A percentile compares a stretch with the other conserved stretches of the same genome.
Conservation (phyloP, 306 rosid genomes). For the Begonia masoniana region DNA sequence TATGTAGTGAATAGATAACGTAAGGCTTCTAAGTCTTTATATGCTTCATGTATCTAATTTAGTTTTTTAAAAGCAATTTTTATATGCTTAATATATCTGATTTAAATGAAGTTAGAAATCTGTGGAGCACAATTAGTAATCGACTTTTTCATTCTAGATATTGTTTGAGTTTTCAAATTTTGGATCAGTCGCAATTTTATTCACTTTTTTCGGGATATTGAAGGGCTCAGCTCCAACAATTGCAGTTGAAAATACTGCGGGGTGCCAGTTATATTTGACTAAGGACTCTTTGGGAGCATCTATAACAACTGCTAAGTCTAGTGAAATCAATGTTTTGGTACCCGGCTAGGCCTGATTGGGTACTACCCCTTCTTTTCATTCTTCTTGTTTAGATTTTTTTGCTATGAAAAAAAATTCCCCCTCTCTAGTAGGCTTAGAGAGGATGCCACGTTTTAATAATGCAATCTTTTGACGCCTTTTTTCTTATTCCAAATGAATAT, state of each 20-base stretch:
- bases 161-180: neutral
- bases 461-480: too few relatives aligned
- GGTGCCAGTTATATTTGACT: slow-evolving; percentile 84
- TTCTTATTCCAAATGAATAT: too few relatives aligned
- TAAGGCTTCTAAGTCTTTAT: too few relatives aligned
- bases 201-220: slow-evolving; percentile 13
- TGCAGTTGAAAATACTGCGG: slow-evolving; percentile 77
- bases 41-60: neutral
- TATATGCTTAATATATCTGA: neutral
- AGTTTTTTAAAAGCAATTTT: too few relatives aligned
- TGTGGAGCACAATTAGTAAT: too few relatives aligned
- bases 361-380: slow-evolving; percentile 21
- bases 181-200: slow-evolving; percentile 6
- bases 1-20: too few relatives aligned
- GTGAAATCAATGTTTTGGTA: slow-evolving; percentile 88
- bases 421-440: too few relatives aligned
- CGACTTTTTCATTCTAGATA: too few relatives aligned
- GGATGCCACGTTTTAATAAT: too few relatives aligned
- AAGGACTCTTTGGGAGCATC: slow-evolving; percentile 69
- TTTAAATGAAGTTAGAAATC: too few relatives aligned
- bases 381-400: too few relatives aligned
- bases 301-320: slow-evolving; percentile 87
- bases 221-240: slow-evolving; percentile 95
- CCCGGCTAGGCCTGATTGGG: slow-evolving; percentile 91
- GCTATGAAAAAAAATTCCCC: too few relatives aligned